Percentiles rank a stretch among this genome's conserved stretches.
Evolutionary conservation across 2,329 filamentous ascomycete species (phyloP).

Genomic region (Hymenoscyphus repandus): DNA sequence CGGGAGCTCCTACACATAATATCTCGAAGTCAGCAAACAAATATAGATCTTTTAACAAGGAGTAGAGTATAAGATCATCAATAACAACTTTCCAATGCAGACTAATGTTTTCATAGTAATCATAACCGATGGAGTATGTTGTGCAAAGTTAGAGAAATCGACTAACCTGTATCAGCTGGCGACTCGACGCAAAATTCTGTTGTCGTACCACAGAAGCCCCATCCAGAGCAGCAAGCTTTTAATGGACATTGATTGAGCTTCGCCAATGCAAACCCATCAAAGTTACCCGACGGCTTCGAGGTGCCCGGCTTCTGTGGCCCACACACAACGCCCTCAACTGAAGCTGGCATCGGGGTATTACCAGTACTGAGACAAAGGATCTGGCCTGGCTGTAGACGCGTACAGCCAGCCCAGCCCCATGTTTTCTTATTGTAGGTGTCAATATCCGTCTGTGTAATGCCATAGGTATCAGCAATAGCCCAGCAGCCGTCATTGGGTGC

Average conservation of each 20-base stretch:
- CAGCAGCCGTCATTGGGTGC: constrained; percentile 32
- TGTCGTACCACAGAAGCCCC: constrained; percentile 35
- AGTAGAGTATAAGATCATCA: too few relatives aligned
- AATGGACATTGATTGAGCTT: constrained; percentile 43
- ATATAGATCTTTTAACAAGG: background rate
- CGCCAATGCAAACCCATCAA: constrained; percentile 22
- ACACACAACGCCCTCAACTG: constrained; percentile 36
- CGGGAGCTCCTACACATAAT: constrained; percentile 19
- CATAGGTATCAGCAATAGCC: constrained; percentile 29
- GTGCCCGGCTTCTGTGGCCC: constrained; percentile 42
- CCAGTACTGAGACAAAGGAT: constrained; percentile 39
- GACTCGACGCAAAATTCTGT: constrained; percentile 32
- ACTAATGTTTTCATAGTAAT: background rate
- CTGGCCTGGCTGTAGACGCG: constrained; percentile 25
- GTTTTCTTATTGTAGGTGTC: constrained; percentile 36
- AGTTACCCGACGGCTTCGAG: constrained; percentile 25
- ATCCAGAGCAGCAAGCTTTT: constrained; percentile 37
- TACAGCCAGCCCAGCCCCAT: constrained; percentile 41
- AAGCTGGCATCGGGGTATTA: constrained; percentile 36
- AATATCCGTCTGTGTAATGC: constrained; percentile 32
- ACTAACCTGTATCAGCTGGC: too few relatives aligned
- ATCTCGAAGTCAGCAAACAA: background rate
- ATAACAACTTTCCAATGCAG: too few relatives aligned
- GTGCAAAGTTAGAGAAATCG: too few relatives aligned
- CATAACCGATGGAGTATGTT: background rate